Conservation (phyloP, 2,329 filamentous ascomycete species). For the Dactylellina leptospora region DNA sequence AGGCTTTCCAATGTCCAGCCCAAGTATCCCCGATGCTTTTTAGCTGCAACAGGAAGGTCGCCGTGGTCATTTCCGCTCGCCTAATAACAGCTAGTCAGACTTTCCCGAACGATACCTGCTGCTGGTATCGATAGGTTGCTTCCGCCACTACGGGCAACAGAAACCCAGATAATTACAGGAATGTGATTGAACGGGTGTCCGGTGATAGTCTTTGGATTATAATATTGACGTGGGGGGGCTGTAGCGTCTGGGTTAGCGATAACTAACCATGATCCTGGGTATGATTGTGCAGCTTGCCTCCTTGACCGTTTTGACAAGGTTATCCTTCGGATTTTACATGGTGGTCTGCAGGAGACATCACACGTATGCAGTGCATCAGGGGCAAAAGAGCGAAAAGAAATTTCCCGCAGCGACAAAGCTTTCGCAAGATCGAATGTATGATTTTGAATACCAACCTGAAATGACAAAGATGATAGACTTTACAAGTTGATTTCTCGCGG, state of each 20-base stretch:
- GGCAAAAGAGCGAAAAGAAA: constrained; percentile 2
- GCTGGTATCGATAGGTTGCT: too few species aligned
- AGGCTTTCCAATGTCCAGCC: background rate
- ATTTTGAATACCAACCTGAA: too few species aligned
- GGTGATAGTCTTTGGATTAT: too few species aligned
- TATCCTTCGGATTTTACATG: too few species aligned
- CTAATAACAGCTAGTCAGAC: background rate
- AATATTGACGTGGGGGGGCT: constrained; percentile 5
- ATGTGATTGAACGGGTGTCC: constrained; percentile 9
- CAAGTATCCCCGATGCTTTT: background rate
- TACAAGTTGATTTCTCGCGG: too few species aligned
- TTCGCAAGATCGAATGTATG: too few species aligned
- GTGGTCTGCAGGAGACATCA: constrained; percentile 24
- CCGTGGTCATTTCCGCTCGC: constrained; percentile 28
- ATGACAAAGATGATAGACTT: too few species aligned
- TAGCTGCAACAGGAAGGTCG: constrained; percentile 1
- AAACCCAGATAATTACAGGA: constrained; percentile 34
- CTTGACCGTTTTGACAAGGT: constrained; percentile 11
- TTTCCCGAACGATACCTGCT: too few species aligned
- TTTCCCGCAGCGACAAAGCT: too few species aligned
- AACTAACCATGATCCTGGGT: background rate
- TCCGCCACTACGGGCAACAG: too few species aligned
- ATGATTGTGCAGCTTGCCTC: background rate
- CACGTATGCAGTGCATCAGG: constrained; percentile 36
- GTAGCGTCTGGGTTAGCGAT: too few species aligned